phyloP scores from a whole-genome alignment of 768 basidiomycete genomes.

The Pleurotus sapidus region DNA sequence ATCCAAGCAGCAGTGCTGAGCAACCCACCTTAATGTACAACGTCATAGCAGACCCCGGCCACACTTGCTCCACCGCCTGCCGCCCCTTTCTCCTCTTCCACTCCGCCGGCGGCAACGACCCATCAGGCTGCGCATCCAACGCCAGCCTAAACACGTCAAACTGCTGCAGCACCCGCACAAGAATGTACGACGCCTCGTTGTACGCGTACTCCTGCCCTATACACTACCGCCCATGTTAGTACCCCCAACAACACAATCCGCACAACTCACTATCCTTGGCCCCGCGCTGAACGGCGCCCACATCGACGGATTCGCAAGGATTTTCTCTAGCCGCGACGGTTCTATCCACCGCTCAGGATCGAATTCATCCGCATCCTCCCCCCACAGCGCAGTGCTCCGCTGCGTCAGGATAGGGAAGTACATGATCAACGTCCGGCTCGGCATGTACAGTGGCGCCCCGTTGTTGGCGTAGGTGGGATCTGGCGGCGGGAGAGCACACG shows the following conservation, averaged over 20 bases:
- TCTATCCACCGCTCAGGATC: conserved; percentile 79
- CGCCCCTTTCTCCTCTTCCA: conserved; percentile 51
- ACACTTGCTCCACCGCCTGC: conserved; percentile 54
- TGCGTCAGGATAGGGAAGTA: conserved; percentile 65
- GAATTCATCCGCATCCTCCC: conserved; percentile 72
- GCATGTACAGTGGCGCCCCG: conserved; percentile 53
- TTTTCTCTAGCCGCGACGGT: conserved; percentile 43
- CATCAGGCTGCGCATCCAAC: conserved; percentile 57
- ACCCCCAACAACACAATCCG: neutral
- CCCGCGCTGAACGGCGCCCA: conserved; percentile 76
- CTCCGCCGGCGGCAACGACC: conserved; percentile 57
- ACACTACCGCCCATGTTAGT: conserved; percentile 39
- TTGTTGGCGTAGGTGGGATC: conserved; percentile 42
- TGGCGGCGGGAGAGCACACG: conserved; percentile 50
- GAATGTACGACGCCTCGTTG: conserved; percentile 73
- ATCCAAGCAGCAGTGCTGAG: conserved; percentile 5
- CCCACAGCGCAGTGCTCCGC: conserved; percentile 68
- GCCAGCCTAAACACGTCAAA: conserved; percentile 61
- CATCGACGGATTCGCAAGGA: conserved; percentile 62
- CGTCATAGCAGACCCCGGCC: conserved; percentile 63
- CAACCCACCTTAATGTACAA: conserved; percentile 61
- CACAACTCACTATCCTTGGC: conserved; percentile 46
- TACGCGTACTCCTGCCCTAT: conserved; percentile 74
- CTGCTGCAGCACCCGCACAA: conserved; percentile 63
- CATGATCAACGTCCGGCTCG: conserved; percentile 51